These are phyloP conservation scores for Sextonia rubra DNA, from an alignment of 164 flowering plant species.

Conservation along the genomic window DNA sequence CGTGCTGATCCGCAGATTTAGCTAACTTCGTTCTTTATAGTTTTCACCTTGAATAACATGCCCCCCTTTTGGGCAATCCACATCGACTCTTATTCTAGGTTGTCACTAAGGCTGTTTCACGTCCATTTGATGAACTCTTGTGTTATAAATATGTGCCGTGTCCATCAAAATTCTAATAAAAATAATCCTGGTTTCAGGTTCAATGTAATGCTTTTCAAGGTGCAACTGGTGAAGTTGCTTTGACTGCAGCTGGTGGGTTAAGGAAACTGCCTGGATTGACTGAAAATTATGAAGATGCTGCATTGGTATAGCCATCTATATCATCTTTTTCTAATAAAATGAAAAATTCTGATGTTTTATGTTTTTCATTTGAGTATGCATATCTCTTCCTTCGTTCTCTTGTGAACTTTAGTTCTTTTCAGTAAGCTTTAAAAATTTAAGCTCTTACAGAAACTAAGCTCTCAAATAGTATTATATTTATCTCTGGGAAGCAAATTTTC, in stretches of 20 bases:
- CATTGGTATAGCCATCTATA: constrained; percentile 50
- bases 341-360: not conserved
- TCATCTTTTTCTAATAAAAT: not conserved
- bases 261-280: constrained; percentile 73
- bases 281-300: constrained; percentile 76
- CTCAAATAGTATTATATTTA: not conserved
- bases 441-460: not conserved
- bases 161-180: not conserved
- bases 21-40: not conserved
- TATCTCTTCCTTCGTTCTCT: not conserved
- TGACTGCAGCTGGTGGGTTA: constrained; percentile 92
- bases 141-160: not conserved
- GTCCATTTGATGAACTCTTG: not conserved
- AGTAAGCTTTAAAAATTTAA: not conserved
- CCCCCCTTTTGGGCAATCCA: too few relatives aligned
- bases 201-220: constrained; percentile 94
- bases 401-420: too few relatives aligned
- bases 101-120: not conserved
- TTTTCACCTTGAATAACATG: too few relatives aligned
- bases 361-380: not conserved
- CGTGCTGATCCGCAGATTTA: too few relatives aligned
- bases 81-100: not conserved
- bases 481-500: not conserved
- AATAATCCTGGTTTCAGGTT: constrained; percentile 42
- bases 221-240: constrained; percentile 77